Conservation (phyloP, 2,329 filamentous ascomycete species). For the Lachnellula hyalina region DNA sequence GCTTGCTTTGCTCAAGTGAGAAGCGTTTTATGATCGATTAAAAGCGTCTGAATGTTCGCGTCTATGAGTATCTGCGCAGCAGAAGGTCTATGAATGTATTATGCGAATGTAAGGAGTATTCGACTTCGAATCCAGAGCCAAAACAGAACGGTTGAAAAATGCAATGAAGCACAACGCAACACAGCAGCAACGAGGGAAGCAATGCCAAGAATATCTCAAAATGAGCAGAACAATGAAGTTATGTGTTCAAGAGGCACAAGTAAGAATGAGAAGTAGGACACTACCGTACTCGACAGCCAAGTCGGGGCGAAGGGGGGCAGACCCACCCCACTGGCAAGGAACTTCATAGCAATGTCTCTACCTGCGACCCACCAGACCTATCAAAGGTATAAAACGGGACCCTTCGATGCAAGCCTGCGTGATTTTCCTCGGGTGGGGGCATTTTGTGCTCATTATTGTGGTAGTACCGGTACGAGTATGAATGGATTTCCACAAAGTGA, state of each 20-base stretch:
- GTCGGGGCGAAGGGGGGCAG: too few relatives aligned
- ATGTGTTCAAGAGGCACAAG: background rate
- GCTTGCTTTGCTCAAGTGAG: background rate
- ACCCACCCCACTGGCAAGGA: too few relatives aligned
- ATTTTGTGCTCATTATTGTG: background rate
- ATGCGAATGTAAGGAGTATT: background rate
- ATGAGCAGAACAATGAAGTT: background rate
- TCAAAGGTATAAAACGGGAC: too few relatives aligned
- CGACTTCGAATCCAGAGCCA: constrained; percentile 14
- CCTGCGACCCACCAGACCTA: background rate
- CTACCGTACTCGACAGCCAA: too few relatives aligned
- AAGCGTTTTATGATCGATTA: background rate
- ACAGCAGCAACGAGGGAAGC: background rate
- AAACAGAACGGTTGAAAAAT: background rate
- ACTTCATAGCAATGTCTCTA: background rate
- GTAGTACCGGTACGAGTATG: background rate
- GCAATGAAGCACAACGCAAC: background rate
- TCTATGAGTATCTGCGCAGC: constrained; percentile 9
- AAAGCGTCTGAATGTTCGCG: background rate
- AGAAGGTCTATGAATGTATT: constrained; percentile 7
- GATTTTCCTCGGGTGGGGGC: too few relatives aligned
- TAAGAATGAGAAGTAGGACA: background rate
- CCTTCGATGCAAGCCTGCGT: too few relatives aligned
- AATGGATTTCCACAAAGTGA: background rate
- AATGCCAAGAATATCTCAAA: background rate